These are phyloP conservation scores for Euptelea pleiosperma DNA, from an alignment of 164 flowering plant species.

Conservation along the genomic window DNA sequence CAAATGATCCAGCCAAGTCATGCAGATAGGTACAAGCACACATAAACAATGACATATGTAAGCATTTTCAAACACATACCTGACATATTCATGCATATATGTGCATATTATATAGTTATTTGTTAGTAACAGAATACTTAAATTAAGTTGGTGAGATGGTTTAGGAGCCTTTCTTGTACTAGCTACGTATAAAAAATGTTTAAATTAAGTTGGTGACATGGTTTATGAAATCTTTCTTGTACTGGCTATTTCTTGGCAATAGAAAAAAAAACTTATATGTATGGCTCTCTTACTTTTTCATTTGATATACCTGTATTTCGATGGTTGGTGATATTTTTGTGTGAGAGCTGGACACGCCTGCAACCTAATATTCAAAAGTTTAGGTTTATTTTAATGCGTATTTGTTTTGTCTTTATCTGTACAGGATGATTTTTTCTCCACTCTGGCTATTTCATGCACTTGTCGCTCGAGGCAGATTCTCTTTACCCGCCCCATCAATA, in stretches of 20 bases:
- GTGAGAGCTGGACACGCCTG: neutral
- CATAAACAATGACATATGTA: no score
- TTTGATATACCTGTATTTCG: no score
- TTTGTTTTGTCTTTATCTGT: slow-evolving; percentile 9
- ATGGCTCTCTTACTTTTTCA: neutral
- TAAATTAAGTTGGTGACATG: neutral
- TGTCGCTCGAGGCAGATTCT: slow-evolving; percentile 90
- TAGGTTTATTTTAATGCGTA: neutral
- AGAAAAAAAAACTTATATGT: neutral
- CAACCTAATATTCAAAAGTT: neutral
- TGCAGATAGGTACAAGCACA: no score
- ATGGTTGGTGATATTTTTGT: neutral
- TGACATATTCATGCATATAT: no score
- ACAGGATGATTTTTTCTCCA: slow-evolving; percentile 73
- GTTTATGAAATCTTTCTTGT: neutral
- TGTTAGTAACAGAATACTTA: no score
- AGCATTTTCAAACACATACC: no score
- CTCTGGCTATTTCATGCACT: slow-evolving; percentile 83
- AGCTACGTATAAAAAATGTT: no score
- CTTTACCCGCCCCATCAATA: slow-evolving; percentile 82
- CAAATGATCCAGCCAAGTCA: no score
- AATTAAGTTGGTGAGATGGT: neutral
- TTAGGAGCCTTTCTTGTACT: neutral
- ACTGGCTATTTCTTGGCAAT: no score
- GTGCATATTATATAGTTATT: no score